These are phyloP conservation scores for Pseudozyma flocculosa DNA, from an alignment of 1,284 basidiomycete species.

Conservation along the genomic window DNA sequence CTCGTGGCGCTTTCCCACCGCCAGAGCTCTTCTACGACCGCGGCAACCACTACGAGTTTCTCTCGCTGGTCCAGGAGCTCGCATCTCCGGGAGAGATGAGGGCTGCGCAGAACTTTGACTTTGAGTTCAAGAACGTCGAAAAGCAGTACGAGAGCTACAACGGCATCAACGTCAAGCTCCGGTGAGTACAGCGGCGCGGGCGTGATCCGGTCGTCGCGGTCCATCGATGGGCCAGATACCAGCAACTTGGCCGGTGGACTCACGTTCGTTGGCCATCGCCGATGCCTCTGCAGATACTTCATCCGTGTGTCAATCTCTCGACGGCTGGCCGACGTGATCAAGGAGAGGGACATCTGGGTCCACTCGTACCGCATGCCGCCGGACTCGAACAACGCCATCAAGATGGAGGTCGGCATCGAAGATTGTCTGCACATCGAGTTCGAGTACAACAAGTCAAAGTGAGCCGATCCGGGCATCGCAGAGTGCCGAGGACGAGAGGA, in stretches of 20 bases:
- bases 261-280: neutral
- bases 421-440: slow-evolving; percentile 99
- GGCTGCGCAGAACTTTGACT: slow-evolving; percentile 90
- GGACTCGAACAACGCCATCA: slow-evolving; percentile 94
- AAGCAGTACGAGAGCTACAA: slow-evolving; percentile 98
- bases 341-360: slow-evolving; percentile 94
- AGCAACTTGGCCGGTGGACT: too few species aligned
- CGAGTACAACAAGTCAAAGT: slow-evolving; percentile 97
- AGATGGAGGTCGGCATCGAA: slow-evolving; percentile 99
- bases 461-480: slow-evolving; percentile 10
- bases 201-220: too few species aligned
- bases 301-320: slow-evolving; percentile 87
- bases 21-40: slow-evolving; percentile 93
- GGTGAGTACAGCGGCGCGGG: slow-evolving; percentile 17
- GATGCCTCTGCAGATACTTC: slow-evolving; percentile 66
- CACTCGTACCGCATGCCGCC: slow-evolving; percentile 98
- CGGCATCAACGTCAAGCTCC: slow-evolving; percentile 94
- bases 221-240: too few species aligned
- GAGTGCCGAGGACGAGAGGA: too few species aligned
- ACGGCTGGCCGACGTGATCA: slow-evolving; percentile 85
- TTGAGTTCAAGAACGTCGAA: slow-evolving; percentile 98
- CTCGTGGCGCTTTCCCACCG: too few species aligned
- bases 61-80: slow-evolving; percentile 90
- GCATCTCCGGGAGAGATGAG: slow-evolving; percentile 92
- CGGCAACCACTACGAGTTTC: slow-evolving; percentile 96